Percentiles rank a stretch among this genome's conserved stretches.
phyloP scores from a whole-genome alignment of 2,329 filamentous ascomycete genomes.

The Mycogone perniciosa region DNA sequence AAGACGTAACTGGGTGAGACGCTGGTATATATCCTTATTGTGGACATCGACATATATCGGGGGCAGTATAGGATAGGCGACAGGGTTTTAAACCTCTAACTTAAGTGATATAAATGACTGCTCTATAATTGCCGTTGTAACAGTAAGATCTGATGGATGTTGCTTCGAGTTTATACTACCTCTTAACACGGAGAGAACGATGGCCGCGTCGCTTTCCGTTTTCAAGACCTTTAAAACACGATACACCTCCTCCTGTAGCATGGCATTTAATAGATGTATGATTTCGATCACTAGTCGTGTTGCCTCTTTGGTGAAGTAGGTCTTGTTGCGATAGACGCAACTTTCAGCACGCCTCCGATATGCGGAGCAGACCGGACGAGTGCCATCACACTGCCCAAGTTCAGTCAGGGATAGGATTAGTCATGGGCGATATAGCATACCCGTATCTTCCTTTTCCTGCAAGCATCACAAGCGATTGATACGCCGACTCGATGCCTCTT shows the following conservation, averaged over 20 bases:
- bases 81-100: slow-evolving; percentile 3
- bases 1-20: not conserved
- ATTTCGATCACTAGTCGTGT: slow-evolving; percentile 16
- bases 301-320: slow-evolving; percentile 8
- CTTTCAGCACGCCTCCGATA: slow-evolving; percentile 12
- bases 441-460: slow-evolving; percentile 4
- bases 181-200: slow-evolving; percentile 18
- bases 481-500: slow-evolving; percentile 3
- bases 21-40: not conserved
- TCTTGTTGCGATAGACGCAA: slow-evolving; percentile 17
- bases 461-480: slow-evolving; percentile 2
- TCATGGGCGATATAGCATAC: not conserved
- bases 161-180: not conserved
- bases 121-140: not conserved
- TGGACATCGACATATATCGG: not conserved
- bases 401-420: not conserved
- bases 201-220: slow-evolving; percentile 17
- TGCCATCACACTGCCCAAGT: slow-evolving; percentile 16
- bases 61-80: not conserved
- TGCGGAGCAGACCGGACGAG: slow-evolving; percentile 15
- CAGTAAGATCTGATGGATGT: not conserved
- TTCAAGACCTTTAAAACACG: slow-evolving; percentile 18
- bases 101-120: not conserved
- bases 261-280: slow-evolving; percentile 19
- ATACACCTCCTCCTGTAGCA: slow-evolving; percentile 16